Evolutionary conservation across 2,329 filamentous ascomycete species (phyloP).

Genomic region (Apiospora pterosperma): DNA sequence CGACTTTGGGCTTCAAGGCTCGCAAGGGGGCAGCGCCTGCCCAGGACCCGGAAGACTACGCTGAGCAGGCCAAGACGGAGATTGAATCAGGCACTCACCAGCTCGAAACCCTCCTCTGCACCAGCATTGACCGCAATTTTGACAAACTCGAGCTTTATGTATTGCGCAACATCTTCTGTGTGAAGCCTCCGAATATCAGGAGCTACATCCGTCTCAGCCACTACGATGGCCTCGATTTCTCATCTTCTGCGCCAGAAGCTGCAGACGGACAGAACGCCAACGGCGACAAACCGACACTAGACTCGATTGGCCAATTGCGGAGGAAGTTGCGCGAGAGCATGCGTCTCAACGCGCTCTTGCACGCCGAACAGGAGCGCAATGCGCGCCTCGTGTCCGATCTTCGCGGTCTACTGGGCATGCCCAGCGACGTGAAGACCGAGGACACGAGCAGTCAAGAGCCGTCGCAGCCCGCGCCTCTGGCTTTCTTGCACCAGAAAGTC

Average conservation of each 20-base stretch:
- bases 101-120: constrained; percentile 76
- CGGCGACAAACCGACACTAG: constrained; percentile 51
- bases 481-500: constrained; percentile 55
- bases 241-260: neutral
- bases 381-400: constrained; percentile 28
- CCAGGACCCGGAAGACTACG: constrained; percentile 22
- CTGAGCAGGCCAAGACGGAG: constrained; percentile 53
- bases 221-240: constrained; percentile 67
- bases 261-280: constrained; percentile 11
- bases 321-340: constrained; percentile 58
- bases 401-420: constrained; percentile 25
- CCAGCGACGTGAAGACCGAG: constrained; percentile 20
- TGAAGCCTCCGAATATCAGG: constrained; percentile 61
- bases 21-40: constrained; percentile 39
- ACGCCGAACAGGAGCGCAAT: constrained; percentile 45
- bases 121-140: constrained; percentile 80
- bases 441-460: constrained; percentile 17
- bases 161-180: constrained; percentile 77
- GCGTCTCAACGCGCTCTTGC: constrained; percentile 57
- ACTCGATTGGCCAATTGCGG: constrained; percentile 69
- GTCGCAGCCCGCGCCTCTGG: constrained; percentile 39
- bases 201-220: constrained; percentile 80
- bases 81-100: constrained; percentile 87
- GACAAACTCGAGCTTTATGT: constrained; percentile 88
- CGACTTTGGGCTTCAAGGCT: constrained; percentile 74